These are phyloP conservation scores for Sphaerulina musiva DNA, from an alignment of 2,329 filamentous ascomycete species.

Conservation along the genomic window DNA sequence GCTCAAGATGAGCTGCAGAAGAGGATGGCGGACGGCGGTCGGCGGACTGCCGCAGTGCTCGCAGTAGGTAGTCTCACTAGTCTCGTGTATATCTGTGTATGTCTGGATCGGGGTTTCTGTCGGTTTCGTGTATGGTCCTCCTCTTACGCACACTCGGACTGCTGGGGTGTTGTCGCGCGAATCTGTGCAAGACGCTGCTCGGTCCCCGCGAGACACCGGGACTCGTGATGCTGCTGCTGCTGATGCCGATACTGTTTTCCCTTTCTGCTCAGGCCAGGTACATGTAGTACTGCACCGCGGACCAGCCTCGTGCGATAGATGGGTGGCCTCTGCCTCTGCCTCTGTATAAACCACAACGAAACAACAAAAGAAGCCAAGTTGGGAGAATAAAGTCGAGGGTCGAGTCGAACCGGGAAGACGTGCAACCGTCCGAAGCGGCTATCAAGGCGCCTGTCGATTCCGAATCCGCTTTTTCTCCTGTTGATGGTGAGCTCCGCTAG, in stretches of 20 bases:
- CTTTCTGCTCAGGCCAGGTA: not conserved
- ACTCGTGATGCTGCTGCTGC: not conserved
- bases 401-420: not conserved
- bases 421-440: not conserved
- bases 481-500: not conserved
- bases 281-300: not conserved
- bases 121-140: not conserved
- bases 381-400: not conserved
- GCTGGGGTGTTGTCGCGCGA: not conserved
- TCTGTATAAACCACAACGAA: not conserved
- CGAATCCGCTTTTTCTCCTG: not conserved
- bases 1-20: conserved; percentile 7
- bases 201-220: not conserved
- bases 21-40: not conserved
- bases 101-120: not conserved
- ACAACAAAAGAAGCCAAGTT: not conserved
- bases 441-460: not conserved
- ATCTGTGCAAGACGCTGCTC: not conserved
- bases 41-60: not conserved
- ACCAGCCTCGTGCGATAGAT: not conserved
- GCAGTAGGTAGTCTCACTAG: not conserved
- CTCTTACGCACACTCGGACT: not conserved
- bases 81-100: not conserved
- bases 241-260: too few relatives aligned
- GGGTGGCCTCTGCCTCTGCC: not conserved